Evolutionary conservation across 75 land plant species (phyloP), one percentile per base, ranked within the genome.

Genomic region (Pseudotsuga menziesii): DNA sequence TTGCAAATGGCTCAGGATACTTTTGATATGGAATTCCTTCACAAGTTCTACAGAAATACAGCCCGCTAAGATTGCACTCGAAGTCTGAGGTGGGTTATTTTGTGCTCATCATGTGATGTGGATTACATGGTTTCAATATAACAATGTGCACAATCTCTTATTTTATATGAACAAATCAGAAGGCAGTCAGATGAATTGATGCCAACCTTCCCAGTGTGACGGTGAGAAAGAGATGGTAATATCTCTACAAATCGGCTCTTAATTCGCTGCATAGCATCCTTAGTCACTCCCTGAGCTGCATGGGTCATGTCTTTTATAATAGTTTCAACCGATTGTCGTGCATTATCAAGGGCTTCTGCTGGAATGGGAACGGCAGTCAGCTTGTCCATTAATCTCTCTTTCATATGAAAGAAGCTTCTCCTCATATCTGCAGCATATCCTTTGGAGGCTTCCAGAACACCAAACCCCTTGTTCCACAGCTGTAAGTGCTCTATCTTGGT

Each of bases 231-330:
- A 36, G 78, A 76, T 20, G 78, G 70, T 23, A 76, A 48, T 32
- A 76, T 61, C 62, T 76, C 78, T 15, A 76, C 63, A 76, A 76
- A 72, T 13, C 67, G 41, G 29, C 26, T 11, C 64, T 63, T 76
- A 52, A 76, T 61, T 4, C 67, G 78, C 23, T 41, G 67, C n/a
- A 62, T 32, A 27, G 64, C 78, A 58, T 76, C 78, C 63, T 76
- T 76, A 3, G 78, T 76, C 23, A 60, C 13, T 26, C 78, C 78
- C 62, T 76, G 67, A 58, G 78, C 78, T n/a, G 78, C 62, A 41
- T 76, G 78, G 55, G 78, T 76, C 67, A 63, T 63, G 19, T 76
- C 78, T 62, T 60, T 41, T 22, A 76, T 39, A 23, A 76, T 76
- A 3, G 52, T 41, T 35, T 76, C 78, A 19, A 76, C 54, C 8